Percentiles rank a stretch among this genome's conserved stretches.
Conservation (phyloP, 805 yeast species). For the Candida easanensis region DNA sequence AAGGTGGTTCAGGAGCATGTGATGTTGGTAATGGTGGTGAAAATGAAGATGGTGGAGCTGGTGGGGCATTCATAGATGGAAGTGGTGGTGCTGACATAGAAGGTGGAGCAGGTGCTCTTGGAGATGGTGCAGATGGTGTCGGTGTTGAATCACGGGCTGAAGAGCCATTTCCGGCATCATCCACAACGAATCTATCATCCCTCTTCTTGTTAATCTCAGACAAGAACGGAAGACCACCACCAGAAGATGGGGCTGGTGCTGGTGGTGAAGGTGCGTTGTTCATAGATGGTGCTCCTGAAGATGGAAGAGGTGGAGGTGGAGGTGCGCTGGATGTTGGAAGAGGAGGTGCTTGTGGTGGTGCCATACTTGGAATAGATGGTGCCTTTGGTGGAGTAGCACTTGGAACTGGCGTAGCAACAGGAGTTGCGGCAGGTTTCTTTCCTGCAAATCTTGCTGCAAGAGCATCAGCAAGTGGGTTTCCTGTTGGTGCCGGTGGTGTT, state of each 20-base stretch:
- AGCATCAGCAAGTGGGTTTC: slow-evolving; percentile 19
- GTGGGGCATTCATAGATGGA: neutral
- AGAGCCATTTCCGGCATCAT: slow-evolving; percentile 22
- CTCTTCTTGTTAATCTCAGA: slow-evolving; percentile 48
- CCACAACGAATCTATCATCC: slow-evolving; percentile 43
- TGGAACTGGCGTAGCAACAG: slow-evolving; percentile 18
- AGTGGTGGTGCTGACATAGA: slow-evolving; percentile 13
- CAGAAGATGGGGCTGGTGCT: slow-evolving; percentile 15
- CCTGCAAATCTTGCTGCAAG: slow-evolving; percentile 15
- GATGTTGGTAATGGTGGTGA: slow-evolving; percentile 10
- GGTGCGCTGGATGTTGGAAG: slow-evolving; percentile 17
- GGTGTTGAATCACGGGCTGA: slow-evolving; percentile 6
- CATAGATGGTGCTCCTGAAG: slow-evolving; percentile 18
- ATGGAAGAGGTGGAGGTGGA: neutral
- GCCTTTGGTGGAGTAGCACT: slow-evolving; percentile 13
- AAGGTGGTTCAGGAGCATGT: slow-evolving; percentile 22
- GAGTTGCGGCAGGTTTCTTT: slow-evolving; percentile 9
- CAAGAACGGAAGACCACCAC: slow-evolving; percentile 44
- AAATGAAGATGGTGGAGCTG: slow-evolving; percentile 20
- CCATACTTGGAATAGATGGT: slow-evolving; percentile 17
- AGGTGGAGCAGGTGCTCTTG: slow-evolving; percentile 28
- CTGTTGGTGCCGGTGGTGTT: slow-evolving; percentile 12
- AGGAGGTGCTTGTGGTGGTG: slow-evolving; percentile 14
- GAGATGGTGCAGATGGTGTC: neutral
- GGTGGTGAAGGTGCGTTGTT: slow-evolving; percentile 13